phyloP scores from a whole-genome alignment of 2,329 filamentous ascomycete genomes.

The Nemania diffusa region DNA sequence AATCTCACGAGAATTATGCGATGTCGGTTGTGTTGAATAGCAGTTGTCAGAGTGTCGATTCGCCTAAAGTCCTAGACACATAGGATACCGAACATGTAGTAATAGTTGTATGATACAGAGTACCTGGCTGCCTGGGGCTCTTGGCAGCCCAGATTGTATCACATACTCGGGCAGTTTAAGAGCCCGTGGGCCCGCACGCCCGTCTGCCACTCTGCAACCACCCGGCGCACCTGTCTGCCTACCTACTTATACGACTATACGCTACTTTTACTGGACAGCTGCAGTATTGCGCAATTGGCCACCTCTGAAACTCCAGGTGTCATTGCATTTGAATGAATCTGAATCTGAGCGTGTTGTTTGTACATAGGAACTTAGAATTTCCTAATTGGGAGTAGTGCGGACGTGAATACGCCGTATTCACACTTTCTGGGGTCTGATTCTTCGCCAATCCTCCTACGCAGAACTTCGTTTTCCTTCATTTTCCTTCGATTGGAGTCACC shows the following conservation, averaged over 20 bases:
- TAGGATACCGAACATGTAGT: too few species aligned
- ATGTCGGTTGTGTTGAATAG: neutral
- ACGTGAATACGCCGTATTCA: constrained; percentile 23
- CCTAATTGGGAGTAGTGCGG: constrained; percentile 6
- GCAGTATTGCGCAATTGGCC: neutral
- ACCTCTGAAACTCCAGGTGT: neutral
- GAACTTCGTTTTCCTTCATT: neutral
- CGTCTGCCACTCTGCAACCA: neutral
- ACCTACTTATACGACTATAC: neutral
- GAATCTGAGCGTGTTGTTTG: neutral
- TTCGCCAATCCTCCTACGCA: neutral
- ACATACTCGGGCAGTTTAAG: constrained; percentile 16
- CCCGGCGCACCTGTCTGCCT: too few species aligned
- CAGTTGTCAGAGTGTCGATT: neutral
- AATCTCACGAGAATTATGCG: neutral
- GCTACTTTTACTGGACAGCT: neutral
- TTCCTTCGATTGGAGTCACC: neutral
- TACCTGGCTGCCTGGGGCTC: constrained; percentile 1
- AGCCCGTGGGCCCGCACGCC: constrained; percentile 1
- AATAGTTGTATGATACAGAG: neutral
- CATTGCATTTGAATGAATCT: neutral
- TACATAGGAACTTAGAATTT: constrained; percentile 9
- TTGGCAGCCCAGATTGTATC: constrained; percentile 9
- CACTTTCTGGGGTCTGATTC: neutral
- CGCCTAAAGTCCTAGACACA: too few species aligned